Evolutionary conservation across 164 flowering plant genomes (phyloP).

Genomic region (Hamamelis virginiana): DNA sequence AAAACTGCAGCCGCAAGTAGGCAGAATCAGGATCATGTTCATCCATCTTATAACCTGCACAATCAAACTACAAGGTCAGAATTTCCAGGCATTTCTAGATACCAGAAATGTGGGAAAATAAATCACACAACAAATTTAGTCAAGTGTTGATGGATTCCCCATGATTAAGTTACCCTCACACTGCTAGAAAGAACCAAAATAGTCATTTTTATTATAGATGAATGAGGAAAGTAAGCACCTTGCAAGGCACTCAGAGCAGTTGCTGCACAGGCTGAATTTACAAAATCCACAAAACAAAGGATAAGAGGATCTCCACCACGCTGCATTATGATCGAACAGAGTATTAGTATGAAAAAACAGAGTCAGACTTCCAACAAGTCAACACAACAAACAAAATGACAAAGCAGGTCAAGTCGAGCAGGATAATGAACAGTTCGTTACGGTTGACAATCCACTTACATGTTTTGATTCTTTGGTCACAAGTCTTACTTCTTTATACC

Average conservation of each 20-base stretch:
- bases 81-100: neutral
- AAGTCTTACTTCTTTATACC: conserved; percentile 73
- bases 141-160: neutral
- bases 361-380: neutral
- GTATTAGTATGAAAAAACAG: neutral
- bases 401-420: neutral
- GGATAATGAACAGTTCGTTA: neutral
- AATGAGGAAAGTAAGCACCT: conserved; percentile 32
- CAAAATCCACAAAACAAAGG: conserved; percentile 75
- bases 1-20: conserved; percentile 61
- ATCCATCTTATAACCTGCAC: conserved; percentile 65
- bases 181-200: neutral
- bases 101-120: neutral
- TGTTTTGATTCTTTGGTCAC: conserved; percentile 68
- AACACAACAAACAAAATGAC: neutral
- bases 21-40: conserved; percentile 56
- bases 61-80: conserved; percentile 5
- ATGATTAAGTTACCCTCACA: neutral
- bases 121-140: neutral
- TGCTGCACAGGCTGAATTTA: conserved; percentile 62
- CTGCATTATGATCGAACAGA: conserved; percentile 32
- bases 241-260: conserved; percentile 68
- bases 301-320: conserved; percentile 66
- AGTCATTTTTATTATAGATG: neutral
- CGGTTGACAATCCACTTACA: conserved; percentile 34